These are phyloP conservation scores for Cordyceps sp. DNA, from an alignment of 2,329 filamentous ascomycete genomes.

Conservation along the genomic window DNA sequence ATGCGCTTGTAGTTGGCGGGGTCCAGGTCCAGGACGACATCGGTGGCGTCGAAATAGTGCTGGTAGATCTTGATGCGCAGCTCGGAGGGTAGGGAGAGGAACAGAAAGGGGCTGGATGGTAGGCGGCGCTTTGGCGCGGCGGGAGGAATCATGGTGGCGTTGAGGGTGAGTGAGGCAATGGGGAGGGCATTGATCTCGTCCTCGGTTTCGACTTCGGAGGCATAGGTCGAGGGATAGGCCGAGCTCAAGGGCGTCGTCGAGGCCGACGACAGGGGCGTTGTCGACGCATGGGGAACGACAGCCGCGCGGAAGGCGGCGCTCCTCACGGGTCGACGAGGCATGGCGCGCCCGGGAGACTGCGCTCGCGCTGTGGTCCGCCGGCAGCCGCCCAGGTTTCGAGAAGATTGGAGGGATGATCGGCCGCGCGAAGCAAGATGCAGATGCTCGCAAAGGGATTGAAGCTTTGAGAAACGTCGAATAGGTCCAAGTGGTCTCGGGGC, in stretches of 20 bases:
- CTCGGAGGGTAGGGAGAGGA: constrained; percentile 53
- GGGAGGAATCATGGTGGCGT: constrained; percentile 16
- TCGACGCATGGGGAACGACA: constrained; percentile 13
- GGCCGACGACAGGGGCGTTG: constrained; percentile 8
- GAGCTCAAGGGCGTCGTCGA: constrained; percentile 19
- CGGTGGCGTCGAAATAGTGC: constrained; percentile 37
- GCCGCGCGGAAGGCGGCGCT: constrained; percentile 7
- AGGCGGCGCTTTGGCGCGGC: constrained; percentile 12
- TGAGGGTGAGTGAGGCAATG: constrained; percentile 26
- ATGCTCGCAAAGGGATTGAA: too few species aligned
- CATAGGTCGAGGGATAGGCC: constrained; percentile 17
- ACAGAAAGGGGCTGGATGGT: constrained; percentile 36
- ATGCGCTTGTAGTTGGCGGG: constrained; percentile 47
- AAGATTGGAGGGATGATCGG: too few species aligned
- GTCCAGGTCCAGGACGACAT: constrained; percentile 47
- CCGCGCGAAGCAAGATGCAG: too few species aligned
- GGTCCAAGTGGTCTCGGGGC: too few species aligned
- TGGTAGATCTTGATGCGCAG: constrained; percentile 53
- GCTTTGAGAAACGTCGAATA: too few species aligned
- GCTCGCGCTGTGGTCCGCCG: too few species aligned
- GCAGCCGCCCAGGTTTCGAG: too few species aligned
- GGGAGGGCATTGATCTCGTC: constrained; percentile 22
- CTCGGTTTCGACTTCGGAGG: constrained; percentile 21
- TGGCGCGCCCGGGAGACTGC: constrained; percentile 1
- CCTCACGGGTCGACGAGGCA: constrained; percentile 10